Base-by-base conservation (phyloP, 306 rosid genomes). In the Cajanus cajan region DNA sequence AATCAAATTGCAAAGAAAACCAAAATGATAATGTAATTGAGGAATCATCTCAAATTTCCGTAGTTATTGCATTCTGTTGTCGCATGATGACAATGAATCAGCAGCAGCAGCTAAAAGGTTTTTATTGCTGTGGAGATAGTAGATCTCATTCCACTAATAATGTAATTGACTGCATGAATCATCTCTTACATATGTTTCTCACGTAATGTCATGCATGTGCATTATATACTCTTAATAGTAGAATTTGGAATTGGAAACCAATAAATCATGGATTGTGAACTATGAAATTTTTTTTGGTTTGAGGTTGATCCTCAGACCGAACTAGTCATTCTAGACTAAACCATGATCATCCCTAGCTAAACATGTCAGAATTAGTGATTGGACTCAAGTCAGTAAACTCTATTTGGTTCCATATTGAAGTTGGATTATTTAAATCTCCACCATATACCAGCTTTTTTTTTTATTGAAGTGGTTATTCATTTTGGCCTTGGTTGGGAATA, bases 1-100 rank as follows among this genome's bases (percentile, higher is more conserved):
- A 69, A 33, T 69, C 28, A 73, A 62, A 33, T 69, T 54, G 36
- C 71, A 45, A 68, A 44, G 64, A 40, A 59, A 47, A 33, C 37
- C 8, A 65, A 36, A 37, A 64, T 64, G 8, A 36, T 64, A 70
- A 37, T 58, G 63, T 47, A 81, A 18, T 51, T 45, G 21, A 31
- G n/a, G 33, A 64, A 83, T 25, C 68, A 62, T 66, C 71, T 68
- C 7, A 52, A 57, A 61, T 31, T 40, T 52, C 25, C 37, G 0
- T 52, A 64, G 12, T 50, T 54, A 47, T 71, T 63, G 15, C 45
- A 33, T 82, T 65, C 16, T 61, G 52, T 61, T 59, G 45, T 50
- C n/a, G 65, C 12, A 36, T 63, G 81, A 39, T 36, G 55, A 6
- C 13, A 61, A 15, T 59, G 67, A 61, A 28, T 59, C 40, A 28